Conservation (phyloP, 495 filamentous ascomycete genomes). For the Staphylotrichum tortipilum region DNA sequence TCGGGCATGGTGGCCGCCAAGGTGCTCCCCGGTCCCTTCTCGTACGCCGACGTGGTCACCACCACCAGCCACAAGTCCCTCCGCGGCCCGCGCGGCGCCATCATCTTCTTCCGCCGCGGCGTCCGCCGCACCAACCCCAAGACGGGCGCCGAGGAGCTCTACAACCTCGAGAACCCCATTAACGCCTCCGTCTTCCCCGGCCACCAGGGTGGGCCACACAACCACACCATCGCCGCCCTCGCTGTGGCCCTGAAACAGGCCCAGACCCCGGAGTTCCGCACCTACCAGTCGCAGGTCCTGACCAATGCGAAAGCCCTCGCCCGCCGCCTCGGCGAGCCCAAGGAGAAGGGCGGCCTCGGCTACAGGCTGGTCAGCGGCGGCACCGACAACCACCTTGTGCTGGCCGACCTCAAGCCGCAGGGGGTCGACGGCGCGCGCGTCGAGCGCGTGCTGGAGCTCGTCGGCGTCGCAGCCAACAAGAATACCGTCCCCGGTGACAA, state of each 20-base stretch:
- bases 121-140: conserved; percentile 76
- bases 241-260: conserved; percentile 91
- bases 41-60: conserved; percentile 84
- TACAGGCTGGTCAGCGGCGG: conserved; percentile 89
- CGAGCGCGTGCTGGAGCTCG: conserved; percentile 87
- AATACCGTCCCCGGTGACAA: conserved; percentile 96
- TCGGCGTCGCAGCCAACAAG: conserved; percentile 95
- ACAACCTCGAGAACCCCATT: conserved; percentile 89
- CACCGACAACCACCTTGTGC: conserved; percentile 93
- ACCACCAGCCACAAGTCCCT: conserved; percentile 98
- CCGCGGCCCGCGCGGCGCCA: conserved; percentile 85
- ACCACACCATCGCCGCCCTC: conserved; percentile 95
- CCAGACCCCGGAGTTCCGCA: conserved; percentile 75
- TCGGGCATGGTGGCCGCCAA: conserved; percentile 87
- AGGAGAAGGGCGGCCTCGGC: conserved; percentile 67
- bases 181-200: conserved; percentile 98
- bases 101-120: conserved; percentile 97
- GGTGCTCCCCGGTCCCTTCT: conserved; percentile 84
- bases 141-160: conserved; percentile 73
- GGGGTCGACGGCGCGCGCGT: conserved; percentile 87
- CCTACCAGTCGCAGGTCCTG: conserved; percentile 83
- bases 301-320: conserved; percentile 81
- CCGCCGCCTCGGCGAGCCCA: conserved; percentile 59
- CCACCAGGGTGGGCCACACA: conserved; percentile 96
- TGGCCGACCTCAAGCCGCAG: conserved; percentile 89